Conservation (phyloP, 768 basidiomycete genomes). For the Suillus plorans region DNA sequence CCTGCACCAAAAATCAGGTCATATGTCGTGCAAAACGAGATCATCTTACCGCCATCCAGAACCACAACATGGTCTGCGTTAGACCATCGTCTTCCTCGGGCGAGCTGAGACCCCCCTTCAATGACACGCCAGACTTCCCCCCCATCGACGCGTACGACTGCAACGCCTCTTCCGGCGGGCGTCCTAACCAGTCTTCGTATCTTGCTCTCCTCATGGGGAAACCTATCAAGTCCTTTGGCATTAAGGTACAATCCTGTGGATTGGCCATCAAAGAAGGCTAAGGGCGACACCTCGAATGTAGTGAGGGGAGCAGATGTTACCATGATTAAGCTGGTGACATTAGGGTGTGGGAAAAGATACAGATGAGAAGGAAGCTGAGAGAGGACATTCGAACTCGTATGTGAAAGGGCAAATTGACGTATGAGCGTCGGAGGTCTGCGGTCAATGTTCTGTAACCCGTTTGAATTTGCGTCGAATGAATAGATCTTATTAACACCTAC, state of each 20-base stretch:
- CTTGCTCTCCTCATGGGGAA: constrained; percentile 47
- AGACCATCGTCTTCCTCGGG: constrained; percentile 51
- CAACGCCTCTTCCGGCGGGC: constrained; percentile 76
- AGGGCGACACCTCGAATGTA: constrained; percentile 56
- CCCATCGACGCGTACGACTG: constrained; percentile 55
- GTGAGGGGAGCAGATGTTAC: constrained; percentile 67
- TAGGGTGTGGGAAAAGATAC: constrained; percentile 50
- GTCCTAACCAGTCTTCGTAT: constrained; percentile 72
- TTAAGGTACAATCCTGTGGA: constrained; percentile 50
- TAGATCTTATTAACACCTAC: constrained; percentile 42
- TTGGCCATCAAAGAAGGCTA: constrained; percentile 61
- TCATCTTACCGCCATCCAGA: constrained; percentile 56
- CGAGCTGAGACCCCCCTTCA: constrained; percentile 47
- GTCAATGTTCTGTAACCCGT: constrained; percentile 71
- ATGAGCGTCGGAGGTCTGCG: constrained; percentile 83
- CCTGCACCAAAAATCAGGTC: constrained; percentile 38
- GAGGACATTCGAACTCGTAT: constrained; percentile 52
- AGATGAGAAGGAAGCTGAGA: constrained; percentile 50
- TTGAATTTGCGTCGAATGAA: constrained; percentile 5
- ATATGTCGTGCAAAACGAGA: constrained; percentile 2
- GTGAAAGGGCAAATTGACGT: constrained; percentile 71
- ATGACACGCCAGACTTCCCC: constrained; percentile 66
- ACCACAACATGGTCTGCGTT: constrained; percentile 69
- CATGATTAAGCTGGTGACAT: constrained; percentile 48
- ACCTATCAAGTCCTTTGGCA: constrained; percentile 39